Evolutionary conservation across 176 grass and related monocot species (phyloP).

Genomic region (Carex cristatella): DNA sequence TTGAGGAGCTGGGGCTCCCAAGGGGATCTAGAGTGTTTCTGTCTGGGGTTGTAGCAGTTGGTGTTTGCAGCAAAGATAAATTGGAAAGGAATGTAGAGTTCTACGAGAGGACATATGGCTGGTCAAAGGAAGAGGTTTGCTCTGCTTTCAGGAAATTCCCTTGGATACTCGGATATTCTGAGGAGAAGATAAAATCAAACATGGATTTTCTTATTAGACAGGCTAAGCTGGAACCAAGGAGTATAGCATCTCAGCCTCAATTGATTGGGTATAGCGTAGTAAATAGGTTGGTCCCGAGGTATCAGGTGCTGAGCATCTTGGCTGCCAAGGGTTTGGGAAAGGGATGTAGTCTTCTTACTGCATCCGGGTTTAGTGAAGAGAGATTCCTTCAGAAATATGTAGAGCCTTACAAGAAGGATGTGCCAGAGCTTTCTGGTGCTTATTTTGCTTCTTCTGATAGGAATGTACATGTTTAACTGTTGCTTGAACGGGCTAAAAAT

Average conservation of each 20-base stretch:
- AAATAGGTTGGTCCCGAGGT: neutral
- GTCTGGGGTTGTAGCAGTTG: neutral
- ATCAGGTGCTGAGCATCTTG: constrained; percentile 4
- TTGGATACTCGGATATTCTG: neutral
- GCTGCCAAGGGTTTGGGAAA: neutral
- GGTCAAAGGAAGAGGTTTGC: too few species aligned
- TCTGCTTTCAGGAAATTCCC: neutral
- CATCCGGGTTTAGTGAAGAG: neutral
- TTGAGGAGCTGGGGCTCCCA: neutral
- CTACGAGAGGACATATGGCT: neutral
- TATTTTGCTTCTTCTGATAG: neutral
- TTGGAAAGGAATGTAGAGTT: neutral
- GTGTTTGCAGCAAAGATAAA: neutral
- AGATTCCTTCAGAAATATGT: neutral
- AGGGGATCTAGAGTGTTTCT: neutral
- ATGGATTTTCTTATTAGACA: constrained; percentile 12
- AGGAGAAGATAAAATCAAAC: neutral
- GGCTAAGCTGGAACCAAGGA: neutral
- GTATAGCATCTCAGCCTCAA: neutral
- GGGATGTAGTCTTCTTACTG: neutral
- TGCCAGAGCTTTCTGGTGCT: neutral
- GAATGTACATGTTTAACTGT: neutral
- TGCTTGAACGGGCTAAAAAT: too few species aligned
- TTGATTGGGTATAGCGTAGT: neutral
- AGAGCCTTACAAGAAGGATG: neutral